Base-by-base conservation (phyloP, 306 rosid genomes). In the Abrus pulchellus region DNA sequence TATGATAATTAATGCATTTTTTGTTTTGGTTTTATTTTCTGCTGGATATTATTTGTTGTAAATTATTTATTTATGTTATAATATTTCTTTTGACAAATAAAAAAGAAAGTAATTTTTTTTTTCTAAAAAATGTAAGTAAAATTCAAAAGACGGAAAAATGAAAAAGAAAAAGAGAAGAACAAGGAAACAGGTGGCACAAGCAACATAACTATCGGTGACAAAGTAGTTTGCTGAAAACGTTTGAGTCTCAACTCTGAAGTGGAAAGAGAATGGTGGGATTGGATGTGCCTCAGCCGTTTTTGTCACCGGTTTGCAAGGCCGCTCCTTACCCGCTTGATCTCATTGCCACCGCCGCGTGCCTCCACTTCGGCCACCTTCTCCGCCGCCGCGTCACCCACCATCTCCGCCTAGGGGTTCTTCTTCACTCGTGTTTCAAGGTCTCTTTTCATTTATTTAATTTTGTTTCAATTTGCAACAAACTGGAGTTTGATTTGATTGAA, bases 341-440 rank as follows among this genome's bases (percentile, higher is more conserved):
- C 74, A 47, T 87, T 28, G 76, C 90, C 86, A 71, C 97, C 85
- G 90, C 94, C 62, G 69, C 91, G 9, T 92, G 85, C 82, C 82
- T 90, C 63, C 92, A 88, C 85, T 68, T 88, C 68, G 72, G 81
- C 62, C 89, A 83, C 85, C 84, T 72, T 81, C 66, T 91, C 78
- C 83, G 82, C 77, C 64, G 32, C 79, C 92, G 84, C 55, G 50
- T 80, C 81, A 68, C 73, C 68, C 72, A 64, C 53, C 88, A 78
- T 52, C 74, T 79, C 72, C 86, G 81, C 62, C 75, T 89, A 3
- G 67, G 82, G 33, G 69, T 77, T 55, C 84, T 85, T 69, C 83
- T 92, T 36, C 82, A 44, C 38, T 86, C 97, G 57, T 85, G 75
- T 85, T 82, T 86, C 71, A 80, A 90, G 98, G 98, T 91, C 65